Percentiles rank a stretch among this genome's conserved stretches.
These are phyloP conservation scores for Claviceps citrina DNA, from an alignment of 2,329 filamentous ascomycete genomes.

Conservation along the genomic window DNA sequence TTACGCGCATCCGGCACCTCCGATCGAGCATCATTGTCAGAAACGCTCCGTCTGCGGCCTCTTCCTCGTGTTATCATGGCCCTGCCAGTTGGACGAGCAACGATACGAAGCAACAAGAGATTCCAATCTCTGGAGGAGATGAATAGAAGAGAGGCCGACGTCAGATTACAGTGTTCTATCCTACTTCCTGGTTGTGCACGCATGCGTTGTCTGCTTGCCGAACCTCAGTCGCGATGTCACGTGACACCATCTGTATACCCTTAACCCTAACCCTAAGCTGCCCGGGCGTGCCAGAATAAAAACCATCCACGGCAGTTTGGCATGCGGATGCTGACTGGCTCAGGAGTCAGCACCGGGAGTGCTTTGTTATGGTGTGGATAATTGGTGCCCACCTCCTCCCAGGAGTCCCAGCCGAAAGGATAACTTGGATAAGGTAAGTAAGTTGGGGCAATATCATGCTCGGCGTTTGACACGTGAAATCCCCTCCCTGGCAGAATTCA, in stretches of 20 bases:
- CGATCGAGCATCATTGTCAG: not conserved
- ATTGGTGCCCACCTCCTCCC: not conserved
- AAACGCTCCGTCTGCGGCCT: not conserved
- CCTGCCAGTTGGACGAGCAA: too few relatives aligned
- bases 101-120: too few relatives aligned
- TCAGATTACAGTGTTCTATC: too few relatives aligned
- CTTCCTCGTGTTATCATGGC: slow-evolving; percentile 1
- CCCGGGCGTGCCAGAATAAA: too few relatives aligned
- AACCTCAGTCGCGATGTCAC: not conserved
- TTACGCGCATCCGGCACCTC: not conserved
- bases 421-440: slow-evolving; percentile 7
- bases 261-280: slow-evolving; percentile 5
- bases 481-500: too few relatives aligned
- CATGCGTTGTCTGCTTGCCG: not conserved
- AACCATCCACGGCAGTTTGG: too few relatives aligned
- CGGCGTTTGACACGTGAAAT: slow-evolving; percentile 3
- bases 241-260: not conserved
- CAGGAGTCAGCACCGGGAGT: too few relatives aligned
- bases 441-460: not conserved
- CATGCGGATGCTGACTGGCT: too few relatives aligned
- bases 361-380: too few relatives aligned
- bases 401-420: too few relatives aligned
- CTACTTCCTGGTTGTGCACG: too few relatives aligned
- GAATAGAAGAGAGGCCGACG: not conserved
- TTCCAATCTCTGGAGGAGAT: too few relatives aligned